A percentile compares a stretch with the other conserved stretches of the same genome.
These are phyloP conservation scores for Austroboletus niveus DNA, from an alignment of 1,284 basidiomycete species.

Conservation along the genomic window DNA sequence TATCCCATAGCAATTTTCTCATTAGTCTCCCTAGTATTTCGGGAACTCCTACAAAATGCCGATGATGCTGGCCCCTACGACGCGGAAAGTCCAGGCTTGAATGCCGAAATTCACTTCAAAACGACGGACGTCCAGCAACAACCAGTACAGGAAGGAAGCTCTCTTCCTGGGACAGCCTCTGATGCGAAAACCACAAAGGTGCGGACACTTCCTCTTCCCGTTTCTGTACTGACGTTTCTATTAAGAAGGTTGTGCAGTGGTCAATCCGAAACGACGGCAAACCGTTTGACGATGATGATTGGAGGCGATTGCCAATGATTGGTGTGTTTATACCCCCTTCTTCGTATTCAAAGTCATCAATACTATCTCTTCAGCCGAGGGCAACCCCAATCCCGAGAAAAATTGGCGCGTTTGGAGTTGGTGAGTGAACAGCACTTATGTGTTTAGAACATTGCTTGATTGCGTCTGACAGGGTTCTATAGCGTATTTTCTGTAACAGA, in stretches of 20 bases:
- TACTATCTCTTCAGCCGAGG: slow-evolving; percentile 53
- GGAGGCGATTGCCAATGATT: slow-evolving; percentile 87
- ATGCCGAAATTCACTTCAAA: slow-evolving; percentile 77
- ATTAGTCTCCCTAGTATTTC: slow-evolving; percentile 56
- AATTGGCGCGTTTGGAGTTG: slow-evolving; percentile 86
- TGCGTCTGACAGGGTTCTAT: slow-evolving; percentile 59
- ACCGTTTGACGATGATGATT: slow-evolving; percentile 80
- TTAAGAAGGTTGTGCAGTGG: slow-evolving; percentile 65
- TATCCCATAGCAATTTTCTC: too few relatives aligned
- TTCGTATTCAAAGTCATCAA: not conserved
- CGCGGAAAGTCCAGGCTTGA: slow-evolving; percentile 47
- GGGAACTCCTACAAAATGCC: slow-evolving; percentile 92
- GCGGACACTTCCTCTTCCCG: slow-evolving; percentile 2
- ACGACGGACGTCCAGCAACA: slow-evolving; percentile 51
- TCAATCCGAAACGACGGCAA: slow-evolving; percentile 88
- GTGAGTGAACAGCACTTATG: slow-evolving; percentile 37
- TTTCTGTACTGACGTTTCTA: not conserved
- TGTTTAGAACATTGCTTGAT: not conserved
- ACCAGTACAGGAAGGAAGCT: too few relatives aligned
- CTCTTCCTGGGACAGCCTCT: not conserved
- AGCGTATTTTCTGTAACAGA: slow-evolving; percentile 74
- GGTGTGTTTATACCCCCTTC: slow-evolving; percentile 42
- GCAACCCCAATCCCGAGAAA: slow-evolving; percentile 84
- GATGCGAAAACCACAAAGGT: slow-evolving; percentile 56
- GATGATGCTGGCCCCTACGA: slow-evolving; percentile 80